Base-by-base conservation (phyloP, 2,329 filamentous ascomycete species). In the Keithomyces neogunnii region DNA sequence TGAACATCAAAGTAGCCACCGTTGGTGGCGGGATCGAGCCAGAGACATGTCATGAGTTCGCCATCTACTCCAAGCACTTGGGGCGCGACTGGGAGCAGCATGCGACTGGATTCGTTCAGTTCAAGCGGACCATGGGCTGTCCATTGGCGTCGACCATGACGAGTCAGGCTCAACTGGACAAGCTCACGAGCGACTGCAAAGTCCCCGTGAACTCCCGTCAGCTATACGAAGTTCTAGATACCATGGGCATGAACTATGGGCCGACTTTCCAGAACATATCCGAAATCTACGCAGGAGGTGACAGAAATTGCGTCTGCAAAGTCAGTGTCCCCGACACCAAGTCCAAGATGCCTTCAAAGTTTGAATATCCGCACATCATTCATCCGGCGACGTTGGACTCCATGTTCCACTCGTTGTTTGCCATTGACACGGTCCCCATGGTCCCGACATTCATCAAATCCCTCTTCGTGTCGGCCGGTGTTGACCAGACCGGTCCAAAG, bases 331-430 rank as follows among this genome's bases (percentile, higher is more conserved):
- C 76, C 0, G 70, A 80, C 55, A 81, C 77, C 2, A 73, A 64
- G 55, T 65, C 71, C 3, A 69, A 66, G 44, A 82, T 82, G 78
- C 78, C 78, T 0, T 67, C 66, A 39, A 63, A 70, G 11, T 80
- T 74, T 49, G 78, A 81, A 58, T 80, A 73, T 53, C 66, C 72
- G 3, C 76, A 81, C 55, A 51, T 80, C 4, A 71, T 83, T n/a
- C 80, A 83, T 55, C 80, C 80, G 0, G 72, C 75, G 3, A 80
- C 78, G 0, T 65, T 83, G 10, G 80, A 83, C 56, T 65, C 74
- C 3, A 73, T 81, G 61, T 73, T 83, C 29, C 80, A 83, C 50
- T 70, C 71, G 0, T 66, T 76, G 1, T 73, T 81, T 48, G 67
- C 69, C 5, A 63, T 78, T 3, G 66, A 71, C 4, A 63, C 66